These are phyloP conservation scores for Annulohypoxylon truncatum DNA, from an alignment of 2,329 filamentous ascomycete species.

Conservation along the genomic window DNA sequence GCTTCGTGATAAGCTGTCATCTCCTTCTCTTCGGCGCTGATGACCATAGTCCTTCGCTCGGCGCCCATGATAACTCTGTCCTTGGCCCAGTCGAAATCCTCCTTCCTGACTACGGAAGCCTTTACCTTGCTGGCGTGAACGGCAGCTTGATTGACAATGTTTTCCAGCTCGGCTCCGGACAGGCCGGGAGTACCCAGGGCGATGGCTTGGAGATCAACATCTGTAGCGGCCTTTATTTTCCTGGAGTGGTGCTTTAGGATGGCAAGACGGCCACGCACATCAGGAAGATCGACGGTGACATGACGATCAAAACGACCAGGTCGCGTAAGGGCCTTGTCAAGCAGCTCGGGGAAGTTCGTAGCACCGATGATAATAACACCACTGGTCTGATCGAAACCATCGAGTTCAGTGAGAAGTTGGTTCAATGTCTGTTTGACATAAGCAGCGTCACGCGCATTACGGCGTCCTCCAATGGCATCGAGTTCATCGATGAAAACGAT, in stretches of 20 bases:
- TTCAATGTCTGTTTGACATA: constrained; percentile 98
- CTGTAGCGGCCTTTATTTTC: constrained; percentile 82
- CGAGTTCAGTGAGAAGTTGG: constrained; percentile 94
- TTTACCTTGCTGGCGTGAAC: constrained; percentile 93
- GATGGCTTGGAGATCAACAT: constrained; percentile 86
- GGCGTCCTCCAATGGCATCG: constrained; percentile 92
- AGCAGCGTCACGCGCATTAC: constrained; percentile 90
- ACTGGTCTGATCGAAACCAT: constrained; percentile 94
- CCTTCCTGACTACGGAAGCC: constrained; percentile 76
- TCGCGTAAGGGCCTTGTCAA: constrained; percentile 94
- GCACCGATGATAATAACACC: constrained; percentile 96
- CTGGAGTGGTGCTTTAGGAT: constrained; percentile 95
- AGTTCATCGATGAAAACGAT: constrained; percentile 97
- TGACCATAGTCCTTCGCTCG: constrained; percentile 88
- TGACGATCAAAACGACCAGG: constrained; percentile 97
- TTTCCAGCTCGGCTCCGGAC: constrained; percentile 95
- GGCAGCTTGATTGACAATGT: constrained; percentile 95
- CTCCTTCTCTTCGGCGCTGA: constrained; percentile 92
- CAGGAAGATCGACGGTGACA: constrained; percentile 87
- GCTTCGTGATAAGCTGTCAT: constrained; percentile 98
- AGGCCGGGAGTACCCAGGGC: constrained; percentile 91
- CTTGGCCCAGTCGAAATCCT: constrained; percentile 96
- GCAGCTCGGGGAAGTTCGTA: constrained; percentile 93
- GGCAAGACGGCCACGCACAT: constrained; percentile 90
- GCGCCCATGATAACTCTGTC: constrained; percentile 98